These are phyloP conservation scores for Acanthamoeba triangularis DNA, from an alignment of 208 protist genomes.

Conservation along the genomic window DNA sequence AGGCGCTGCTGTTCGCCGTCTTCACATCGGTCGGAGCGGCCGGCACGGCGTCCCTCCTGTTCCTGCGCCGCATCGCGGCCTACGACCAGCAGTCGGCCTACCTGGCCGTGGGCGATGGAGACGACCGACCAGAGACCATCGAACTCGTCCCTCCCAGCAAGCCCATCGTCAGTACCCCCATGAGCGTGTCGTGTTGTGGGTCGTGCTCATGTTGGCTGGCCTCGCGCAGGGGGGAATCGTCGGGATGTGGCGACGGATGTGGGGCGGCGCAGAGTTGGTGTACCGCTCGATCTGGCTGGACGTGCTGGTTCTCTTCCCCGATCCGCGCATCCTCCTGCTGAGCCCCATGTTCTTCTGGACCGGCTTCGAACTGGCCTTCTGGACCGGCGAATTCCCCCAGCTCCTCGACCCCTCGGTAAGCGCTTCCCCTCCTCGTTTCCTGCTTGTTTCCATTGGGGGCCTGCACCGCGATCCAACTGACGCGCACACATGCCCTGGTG, in stretches of 20 bases:
- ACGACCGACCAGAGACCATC: background rate
- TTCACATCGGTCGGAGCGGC: slow-evolving; percentile 39
- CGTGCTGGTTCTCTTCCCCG: background rate
- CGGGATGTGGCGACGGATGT: background rate
- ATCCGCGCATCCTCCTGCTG: slow-evolving; percentile 56
- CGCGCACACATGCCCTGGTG: background rate
- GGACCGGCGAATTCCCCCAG: slow-evolving; percentile 76
- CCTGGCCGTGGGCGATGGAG: background rate
- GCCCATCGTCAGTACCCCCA: background rate
- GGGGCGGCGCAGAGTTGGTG: background rate
- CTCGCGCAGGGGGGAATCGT: background rate
- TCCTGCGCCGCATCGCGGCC: slow-evolving; percentile 22
- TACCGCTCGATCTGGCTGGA: slow-evolving; percentile 1
- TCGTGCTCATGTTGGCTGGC: background rate
- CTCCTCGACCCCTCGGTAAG: slow-evolving; percentile 47
- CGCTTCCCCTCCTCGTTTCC: too few relatives aligned
- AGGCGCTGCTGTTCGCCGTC: slow-evolving; percentile 22
- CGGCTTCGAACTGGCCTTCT: slow-evolving; percentile 75
- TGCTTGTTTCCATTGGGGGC: too few relatives aligned
- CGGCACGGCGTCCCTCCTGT: background rate
- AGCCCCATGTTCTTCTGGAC: slow-evolving; percentile 68
- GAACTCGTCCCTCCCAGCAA: background rate
- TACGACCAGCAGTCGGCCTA: slow-evolving; percentile 6
- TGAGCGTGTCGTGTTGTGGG: background rate
- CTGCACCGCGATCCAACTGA: background rate